A percentile compares a stretch with the other conserved stretches of the same genome.
Evolutionary conservation across 352 stramenopile species (phyloP).

Genomic region (Phytophthora cactorum): DNA sequence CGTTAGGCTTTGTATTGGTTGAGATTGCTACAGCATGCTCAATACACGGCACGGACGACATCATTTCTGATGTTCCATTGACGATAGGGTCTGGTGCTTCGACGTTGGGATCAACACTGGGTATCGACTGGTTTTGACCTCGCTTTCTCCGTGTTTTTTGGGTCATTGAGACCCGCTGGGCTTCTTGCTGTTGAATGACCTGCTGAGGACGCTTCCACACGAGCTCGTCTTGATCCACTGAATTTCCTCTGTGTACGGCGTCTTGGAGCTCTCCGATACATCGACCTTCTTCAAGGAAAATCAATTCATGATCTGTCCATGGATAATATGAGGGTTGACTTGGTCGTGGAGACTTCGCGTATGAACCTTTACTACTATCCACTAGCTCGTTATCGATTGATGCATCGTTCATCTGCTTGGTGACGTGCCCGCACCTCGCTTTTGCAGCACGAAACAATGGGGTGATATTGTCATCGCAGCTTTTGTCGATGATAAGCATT

Average conservation of each 20-base stretch:
- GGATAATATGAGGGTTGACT: constrained; percentile 4
- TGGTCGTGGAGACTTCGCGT: background rate
- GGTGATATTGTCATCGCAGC: background rate
- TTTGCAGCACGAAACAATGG: constrained; percentile 17
- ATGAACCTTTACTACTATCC: background rate
- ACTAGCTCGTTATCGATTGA: background rate
- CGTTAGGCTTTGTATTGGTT: background rate
- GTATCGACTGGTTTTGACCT: background rate
- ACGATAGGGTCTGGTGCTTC: no score
- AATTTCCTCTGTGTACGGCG: constrained; percentile 11
- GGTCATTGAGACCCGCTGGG: constrained; percentile 18
- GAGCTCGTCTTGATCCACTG: constrained; percentile 31
- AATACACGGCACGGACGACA: no score
- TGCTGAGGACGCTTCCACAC: constrained; percentile 48
- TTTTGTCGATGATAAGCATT: constrained; percentile 25
- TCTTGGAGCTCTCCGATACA: constrained; percentile 27
- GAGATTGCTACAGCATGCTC: background rate
- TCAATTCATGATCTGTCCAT: constrained; percentile 57
- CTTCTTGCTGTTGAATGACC: constrained; percentile 40
- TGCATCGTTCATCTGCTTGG: background rate
- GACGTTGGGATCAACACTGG: background rate
- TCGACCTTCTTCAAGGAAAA: constrained; percentile 57
- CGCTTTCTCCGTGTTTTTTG: constrained; percentile 12
- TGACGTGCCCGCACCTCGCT: background rate
- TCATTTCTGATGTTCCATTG: no score